These are phyloP conservation scores for Globisporangium canariense DNA, from an alignment of 352 stramenopile species.

Conservation along the genomic window DNA sequence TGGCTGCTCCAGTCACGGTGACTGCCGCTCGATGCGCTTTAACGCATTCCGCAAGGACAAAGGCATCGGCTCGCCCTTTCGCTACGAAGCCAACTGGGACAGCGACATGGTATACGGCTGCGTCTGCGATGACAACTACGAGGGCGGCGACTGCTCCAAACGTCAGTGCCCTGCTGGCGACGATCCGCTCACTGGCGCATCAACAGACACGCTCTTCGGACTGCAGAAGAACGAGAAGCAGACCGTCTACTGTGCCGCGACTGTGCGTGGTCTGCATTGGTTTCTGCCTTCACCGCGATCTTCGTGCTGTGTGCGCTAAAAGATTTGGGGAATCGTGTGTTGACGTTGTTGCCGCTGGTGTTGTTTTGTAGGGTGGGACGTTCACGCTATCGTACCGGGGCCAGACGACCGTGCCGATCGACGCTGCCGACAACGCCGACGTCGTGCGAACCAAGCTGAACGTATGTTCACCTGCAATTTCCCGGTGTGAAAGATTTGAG, in stretches of 20 bases:
- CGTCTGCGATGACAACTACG: slow-evolving; percentile 80
- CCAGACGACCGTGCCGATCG: slow-evolving; percentile 66
- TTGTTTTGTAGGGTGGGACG: slow-evolving; percentile 43
- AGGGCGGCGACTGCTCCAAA: slow-evolving; percentile 83
- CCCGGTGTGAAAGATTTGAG: neutral
- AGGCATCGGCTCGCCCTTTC: slow-evolving; percentile 38
- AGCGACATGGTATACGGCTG: slow-evolving; percentile 87
- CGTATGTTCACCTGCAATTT: slow-evolving; percentile 22
- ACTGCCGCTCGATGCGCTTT: slow-evolving; percentile 71
- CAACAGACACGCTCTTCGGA: slow-evolving; percentile 60
- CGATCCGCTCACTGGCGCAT: slow-evolving; percentile 65
- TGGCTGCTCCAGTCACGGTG: slow-evolving; percentile 58
- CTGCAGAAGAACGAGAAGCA: slow-evolving; percentile 84
- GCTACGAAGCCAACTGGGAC: slow-evolving; percentile 77
- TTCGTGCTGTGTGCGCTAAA: neutral
- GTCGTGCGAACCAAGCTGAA: slow-evolving; percentile 67
- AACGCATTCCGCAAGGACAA: slow-evolving; percentile 60
- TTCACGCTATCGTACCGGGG: slow-evolving; percentile 67
- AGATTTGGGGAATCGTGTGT: no score
- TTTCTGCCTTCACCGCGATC: no score
- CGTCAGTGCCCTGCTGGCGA: slow-evolving; percentile 56
- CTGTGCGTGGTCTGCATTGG: slow-evolving; percentile 25
- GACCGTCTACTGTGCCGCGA: slow-evolving; percentile 60
- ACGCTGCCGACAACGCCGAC: slow-evolving; percentile 54
- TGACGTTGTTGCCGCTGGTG: neutral